Conservation (phyloP, 768 basidiomycete species). For the Macrolepiota dolichaula region DNA sequence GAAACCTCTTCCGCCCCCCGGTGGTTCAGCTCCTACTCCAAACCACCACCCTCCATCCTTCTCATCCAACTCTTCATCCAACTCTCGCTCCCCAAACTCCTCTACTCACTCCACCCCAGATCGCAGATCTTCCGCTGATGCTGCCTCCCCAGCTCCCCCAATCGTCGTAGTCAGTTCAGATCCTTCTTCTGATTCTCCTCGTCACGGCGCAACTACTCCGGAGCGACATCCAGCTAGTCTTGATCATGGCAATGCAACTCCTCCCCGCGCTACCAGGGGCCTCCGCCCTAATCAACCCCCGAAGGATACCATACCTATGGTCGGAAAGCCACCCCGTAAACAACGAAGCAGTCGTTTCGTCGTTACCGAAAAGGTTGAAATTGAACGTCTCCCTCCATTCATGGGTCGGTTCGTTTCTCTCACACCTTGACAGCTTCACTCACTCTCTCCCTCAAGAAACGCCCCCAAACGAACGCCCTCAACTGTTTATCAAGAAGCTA, state of each 20-base stretch:
- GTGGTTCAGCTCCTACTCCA: slow-evolving; percentile 22
- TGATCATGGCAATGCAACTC: slow-evolving; percentile 49
- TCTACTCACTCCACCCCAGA: slow-evolving; percentile 43
- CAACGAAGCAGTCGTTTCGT: slow-evolving; percentile 97
- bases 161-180: slow-evolving; percentile 88
- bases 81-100: slow-evolving; percentile 36
- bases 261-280: slow-evolving; percentile 65
- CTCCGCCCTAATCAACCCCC: slow-evolving; percentile 78
- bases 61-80: slow-evolving; percentile 33
- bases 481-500: slow-evolving; percentile 91
- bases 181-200: slow-evolving; percentile 43
- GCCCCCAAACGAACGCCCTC: slow-evolving; percentile 80
- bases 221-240: slow-evolving; percentile 46
- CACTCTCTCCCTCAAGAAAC: slow-evolving; percentile 60
- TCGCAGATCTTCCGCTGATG: slow-evolving; percentile 52
- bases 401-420: slow-evolving; percentile 50
- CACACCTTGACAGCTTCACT: not conserved
- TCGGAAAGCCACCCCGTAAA: slow-evolving; percentile 95
- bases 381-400: slow-evolving; percentile 91
- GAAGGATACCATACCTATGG: slow-evolving; percentile 95
- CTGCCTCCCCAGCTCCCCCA: slow-evolving; percentile 60
- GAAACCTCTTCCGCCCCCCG: slow-evolving; percentile 62
- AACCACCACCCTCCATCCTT: slow-evolving; percentile 28
- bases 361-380: slow-evolving; percentile 93
- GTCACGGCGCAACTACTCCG: slow-evolving; percentile 38